Evolutionary conservation across 208 protist genomes (phyloP).

Genomic region (Angomonas deanei): DNA sequence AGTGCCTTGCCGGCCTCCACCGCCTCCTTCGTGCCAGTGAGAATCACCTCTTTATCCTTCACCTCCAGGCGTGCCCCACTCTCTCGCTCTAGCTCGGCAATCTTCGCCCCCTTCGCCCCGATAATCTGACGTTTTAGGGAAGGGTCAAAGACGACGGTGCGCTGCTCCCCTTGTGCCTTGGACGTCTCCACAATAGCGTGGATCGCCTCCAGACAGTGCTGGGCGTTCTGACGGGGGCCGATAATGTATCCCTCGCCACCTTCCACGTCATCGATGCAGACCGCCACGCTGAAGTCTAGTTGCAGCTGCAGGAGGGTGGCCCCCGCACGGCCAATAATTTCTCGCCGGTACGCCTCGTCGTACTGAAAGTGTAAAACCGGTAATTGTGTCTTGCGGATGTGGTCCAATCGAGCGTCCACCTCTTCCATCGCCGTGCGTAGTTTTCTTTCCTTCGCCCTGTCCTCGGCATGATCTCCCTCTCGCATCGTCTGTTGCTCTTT

Average conservation of each 20-base stretch:
- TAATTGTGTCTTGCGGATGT: constrained; percentile 11
- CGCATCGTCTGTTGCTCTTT: constrained; percentile 11
- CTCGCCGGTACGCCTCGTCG: constrained; percentile 13
- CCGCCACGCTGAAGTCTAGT: constrained; percentile 44
- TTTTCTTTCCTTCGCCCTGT: background rate
- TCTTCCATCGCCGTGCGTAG: constrained; percentile 1
- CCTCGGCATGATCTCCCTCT: background rate
- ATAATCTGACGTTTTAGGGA: constrained; percentile 22
- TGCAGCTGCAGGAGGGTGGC: constrained; percentile 56
- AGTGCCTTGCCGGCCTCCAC: constrained; percentile 16
- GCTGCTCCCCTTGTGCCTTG: constrained; percentile 12
- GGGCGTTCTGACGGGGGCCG: constrained; percentile 15
- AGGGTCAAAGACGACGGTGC: constrained; percentile 15
- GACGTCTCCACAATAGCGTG: constrained; percentile 19
- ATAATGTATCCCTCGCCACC: constrained; percentile 26
- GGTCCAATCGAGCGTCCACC: constrained; percentile 13
- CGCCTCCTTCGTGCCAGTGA: constrained; percentile 23
- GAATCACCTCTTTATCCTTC: constrained; percentile 10
- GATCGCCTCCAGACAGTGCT: constrained; percentile 32
- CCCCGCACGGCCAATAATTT: constrained; percentile 31
- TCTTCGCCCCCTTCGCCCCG: constrained; percentile 30
- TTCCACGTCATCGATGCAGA: constrained; percentile 34
- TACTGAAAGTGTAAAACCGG: constrained; percentile 27
- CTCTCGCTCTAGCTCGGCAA: constrained; percentile 29
- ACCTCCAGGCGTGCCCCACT: constrained; percentile 37